A percentile compares a stretch with the other conserved stretches of the same genome.
phyloP scores from a whole-genome alignment of 371 early-diverging fungal genomes.

The Lichtheimia ornata region DNA sequence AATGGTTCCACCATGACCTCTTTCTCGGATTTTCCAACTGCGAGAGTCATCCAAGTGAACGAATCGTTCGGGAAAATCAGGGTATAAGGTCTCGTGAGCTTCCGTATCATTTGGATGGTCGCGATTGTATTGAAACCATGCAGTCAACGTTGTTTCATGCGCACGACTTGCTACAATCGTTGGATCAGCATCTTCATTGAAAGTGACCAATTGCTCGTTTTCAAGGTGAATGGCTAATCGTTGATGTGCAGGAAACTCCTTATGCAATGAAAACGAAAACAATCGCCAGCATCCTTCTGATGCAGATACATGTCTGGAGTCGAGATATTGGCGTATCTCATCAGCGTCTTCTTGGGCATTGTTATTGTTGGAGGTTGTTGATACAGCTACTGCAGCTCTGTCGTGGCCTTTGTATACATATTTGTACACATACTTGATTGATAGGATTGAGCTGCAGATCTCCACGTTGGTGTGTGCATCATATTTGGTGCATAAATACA shows the following conservation, averaged over 20 bases:
- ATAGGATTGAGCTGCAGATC: constrained; percentile 17
- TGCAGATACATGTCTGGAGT: constrained; percentile 34
- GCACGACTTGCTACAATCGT: neutral
- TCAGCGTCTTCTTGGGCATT: constrained; percentile 1
- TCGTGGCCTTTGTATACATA: constrained; percentile 43
- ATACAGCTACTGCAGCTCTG: neutral
- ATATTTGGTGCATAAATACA: constrained; percentile 34
- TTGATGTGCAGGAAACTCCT: constrained; percentile 11
- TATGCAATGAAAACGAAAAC: constrained; percentile 22
- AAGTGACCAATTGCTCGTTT: constrained; percentile 9
- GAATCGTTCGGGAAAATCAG: neutral
- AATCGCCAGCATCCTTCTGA: constrained; percentile 29
- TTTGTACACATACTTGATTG: constrained; percentile 42
- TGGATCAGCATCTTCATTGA: constrained; percentile 1
- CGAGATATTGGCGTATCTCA: constrained; percentile 21
- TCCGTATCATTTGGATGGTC: neutral
- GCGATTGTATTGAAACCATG: neutral
- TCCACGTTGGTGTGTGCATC: constrained; percentile 45
- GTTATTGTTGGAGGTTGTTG: neutral
- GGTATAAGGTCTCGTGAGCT: neutral
- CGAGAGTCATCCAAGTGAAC: neutral
- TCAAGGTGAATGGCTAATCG: constrained; percentile 23
- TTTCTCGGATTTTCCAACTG: neutral
- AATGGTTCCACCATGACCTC: neutral
- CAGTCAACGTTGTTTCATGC: constrained; percentile 4